Percentiles rank a stretch among this genome's conserved stretches.
Conservation (phyloP, 1,139 yeast genomes). For the Geotrichum reessii region DNA sequence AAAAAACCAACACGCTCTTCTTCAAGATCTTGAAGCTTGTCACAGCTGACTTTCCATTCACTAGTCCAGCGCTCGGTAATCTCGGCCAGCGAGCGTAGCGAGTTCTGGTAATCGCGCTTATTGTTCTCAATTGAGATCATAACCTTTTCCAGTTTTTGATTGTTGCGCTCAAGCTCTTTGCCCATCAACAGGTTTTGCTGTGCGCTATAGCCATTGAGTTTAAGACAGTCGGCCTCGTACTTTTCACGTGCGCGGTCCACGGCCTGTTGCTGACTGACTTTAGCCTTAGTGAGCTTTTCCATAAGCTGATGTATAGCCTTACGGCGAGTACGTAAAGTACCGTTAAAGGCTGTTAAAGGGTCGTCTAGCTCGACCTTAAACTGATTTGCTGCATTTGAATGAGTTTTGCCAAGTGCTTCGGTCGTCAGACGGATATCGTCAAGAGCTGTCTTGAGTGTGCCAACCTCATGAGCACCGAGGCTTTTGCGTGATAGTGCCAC, state of each 20-base stretch:
- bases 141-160: constrained; percentile 55
- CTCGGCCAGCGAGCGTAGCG: constrained; percentile 56
- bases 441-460: constrained; percentile 52
- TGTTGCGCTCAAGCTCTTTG: constrained; percentile 63
- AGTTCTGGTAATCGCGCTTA: constrained; percentile 54
- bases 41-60: constrained; percentile 73
- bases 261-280: constrained; percentile 36
- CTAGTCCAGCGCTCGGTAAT: constrained; percentile 66
- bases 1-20: constrained; percentile 69
- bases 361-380: constrained; percentile 41
- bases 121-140: constrained; percentile 45
- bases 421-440: constrained; percentile 57
- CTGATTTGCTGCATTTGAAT: constrained; percentile 43
- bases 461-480: constrained; percentile 58
- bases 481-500: constrained; percentile 44
- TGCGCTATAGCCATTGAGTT: constrained; percentile 53
- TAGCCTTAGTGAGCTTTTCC: constrained; percentile 41
- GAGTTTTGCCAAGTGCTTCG: constrained; percentile 45
- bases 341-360: constrained; percentile 42
- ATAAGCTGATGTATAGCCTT: constrained; percentile 45
- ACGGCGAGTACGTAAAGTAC: constrained; percentile 42
- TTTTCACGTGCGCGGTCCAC: constrained; percentile 45
- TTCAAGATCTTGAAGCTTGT: constrained; percentile 69
- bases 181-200: constrained; percentile 74
- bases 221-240: constrained; percentile 56